phyloP scores from a whole-genome alignment of 2,329 filamentous ascomycete species.

The Teratosphaeria gauchensis region DNA sequence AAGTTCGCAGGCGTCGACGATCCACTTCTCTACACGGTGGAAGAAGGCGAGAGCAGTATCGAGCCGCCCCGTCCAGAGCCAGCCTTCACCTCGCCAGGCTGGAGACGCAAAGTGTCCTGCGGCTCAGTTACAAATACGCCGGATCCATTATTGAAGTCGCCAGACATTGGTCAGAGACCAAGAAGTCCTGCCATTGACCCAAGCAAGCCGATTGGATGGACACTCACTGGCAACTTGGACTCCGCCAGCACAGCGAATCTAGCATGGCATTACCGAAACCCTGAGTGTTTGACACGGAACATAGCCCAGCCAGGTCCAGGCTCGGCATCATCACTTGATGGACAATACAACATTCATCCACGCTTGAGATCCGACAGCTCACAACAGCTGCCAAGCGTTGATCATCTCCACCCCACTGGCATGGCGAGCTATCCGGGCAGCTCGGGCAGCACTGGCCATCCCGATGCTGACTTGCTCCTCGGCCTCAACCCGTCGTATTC shows the following conservation, averaged over 20 bases:
- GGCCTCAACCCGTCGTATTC: constrained; percentile 39
- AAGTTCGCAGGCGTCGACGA: constrained; percentile 82
- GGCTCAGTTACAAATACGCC: constrained; percentile 29
- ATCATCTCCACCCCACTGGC: background rate
- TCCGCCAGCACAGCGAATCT: constrained; percentile 68
- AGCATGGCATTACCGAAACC: constrained; percentile 65
- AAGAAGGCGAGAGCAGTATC: constrained; percentile 67
- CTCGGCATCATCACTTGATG: background rate
- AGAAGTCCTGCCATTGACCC: constrained; percentile 41
- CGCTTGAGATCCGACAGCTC: background rate
- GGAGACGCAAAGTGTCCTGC: constrained; percentile 39
- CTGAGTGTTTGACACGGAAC: constrained; percentile 15
- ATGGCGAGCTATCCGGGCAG: background rate
- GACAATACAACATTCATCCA: background rate
- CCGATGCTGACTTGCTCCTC: constrained; percentile 26
- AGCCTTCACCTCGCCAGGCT: constrained; percentile 42
- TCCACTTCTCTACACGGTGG: constrained; percentile 53
- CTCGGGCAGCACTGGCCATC: background rate
- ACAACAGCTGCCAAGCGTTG: background rate
- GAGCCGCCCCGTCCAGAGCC: constrained; percentile 42
- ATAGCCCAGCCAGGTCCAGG: constrained; percentile 9
- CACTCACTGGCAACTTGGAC: constrained; percentile 77
- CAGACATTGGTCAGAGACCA: constrained; percentile 17
- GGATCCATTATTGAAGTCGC: constrained; percentile 5
- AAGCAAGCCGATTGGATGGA: constrained; percentile 59